Base-by-base conservation (phyloP, 2,329 filamentous ascomycete genomes). In the Dissoconium aciculare region DNA sequence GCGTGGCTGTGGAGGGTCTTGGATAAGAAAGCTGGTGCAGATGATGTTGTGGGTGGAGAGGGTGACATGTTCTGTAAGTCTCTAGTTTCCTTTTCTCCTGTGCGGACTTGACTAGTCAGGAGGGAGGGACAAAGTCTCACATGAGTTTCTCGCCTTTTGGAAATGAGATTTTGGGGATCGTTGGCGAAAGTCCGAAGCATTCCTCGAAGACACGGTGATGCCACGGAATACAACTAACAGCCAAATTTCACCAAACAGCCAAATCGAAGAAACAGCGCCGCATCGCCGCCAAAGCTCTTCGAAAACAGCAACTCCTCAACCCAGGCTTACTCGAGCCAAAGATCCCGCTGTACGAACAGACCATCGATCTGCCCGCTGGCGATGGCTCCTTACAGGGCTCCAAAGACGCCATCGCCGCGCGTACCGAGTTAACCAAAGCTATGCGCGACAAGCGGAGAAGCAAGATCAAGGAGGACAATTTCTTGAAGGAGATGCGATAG, bases 221-320 rank as follows among this genome's bases (percentile, higher is more conserved):
- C n/a, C n/a, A n/a, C n/a, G n/a, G n/a, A n/a, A n/a, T n/a, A n/a
- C n/a, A n/a, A n/a, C n/a, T n/a, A n/a, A n/a, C n/a, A n/a, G n/a
- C n/a, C n/a, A n/a, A n/a, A n/a, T n/a, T 23, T 23, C 19, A 29
- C 26, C 8, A 13, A 24, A 35, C 38, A 84, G 78, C 79, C 36
- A 89, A 89, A 69, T 85, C 78, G 15, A 84, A 82, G 56, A 87
- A 85, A 52, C 73, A 83, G 54, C 73, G 81, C 37, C 67, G 72
- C 34, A 53, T 77, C 33, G 81, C 81, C 5, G 71, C 73, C 25
- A 84, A 54, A 64, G 79, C 60, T 58, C 66, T 53, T 56, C 66
- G 57, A 50, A 81, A 49, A 54, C 74, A 49, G 68, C 55, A 73
- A 33, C 63, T 71, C 30, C 72, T 76, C 49, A 70, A 84, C 57